phyloP scores from a whole-genome alignment of 2,329 filamentous ascomycete genomes.

The Trichoderma breve region DNA sequence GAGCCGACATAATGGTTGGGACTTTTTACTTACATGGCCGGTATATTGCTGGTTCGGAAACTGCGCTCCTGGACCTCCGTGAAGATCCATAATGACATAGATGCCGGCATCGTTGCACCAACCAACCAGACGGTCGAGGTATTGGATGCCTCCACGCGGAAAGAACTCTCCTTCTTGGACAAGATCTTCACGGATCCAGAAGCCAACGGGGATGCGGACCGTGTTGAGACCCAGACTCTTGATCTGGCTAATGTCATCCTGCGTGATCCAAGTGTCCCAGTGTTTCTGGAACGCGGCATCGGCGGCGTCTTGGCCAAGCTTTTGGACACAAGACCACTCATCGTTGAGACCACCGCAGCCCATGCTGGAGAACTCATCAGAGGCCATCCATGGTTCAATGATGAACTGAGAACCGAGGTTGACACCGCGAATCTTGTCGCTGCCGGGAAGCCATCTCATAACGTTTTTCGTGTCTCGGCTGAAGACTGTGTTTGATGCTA shows the following conservation, averaged over 20 bases:
- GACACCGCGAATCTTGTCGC: background rate
- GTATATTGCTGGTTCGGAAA: background rate
- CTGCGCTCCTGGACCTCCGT: background rate
- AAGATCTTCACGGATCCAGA: background rate
- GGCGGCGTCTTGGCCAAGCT: background rate
- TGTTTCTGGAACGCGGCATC: background rate
- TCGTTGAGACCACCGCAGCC: background rate
- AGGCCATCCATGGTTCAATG: background rate
- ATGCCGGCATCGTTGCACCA: background rate
- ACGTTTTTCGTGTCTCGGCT: background rate
- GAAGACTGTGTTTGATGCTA: background rate
- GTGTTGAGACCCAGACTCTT: background rate
- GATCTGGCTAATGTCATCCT: background rate
- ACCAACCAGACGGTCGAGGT: background rate
- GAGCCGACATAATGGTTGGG: accelerated
- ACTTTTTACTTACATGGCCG: background rate
- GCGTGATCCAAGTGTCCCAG: background rate
- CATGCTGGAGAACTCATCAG: background rate
- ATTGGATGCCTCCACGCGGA: background rate
- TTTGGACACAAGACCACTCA: background rate
- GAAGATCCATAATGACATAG: background rate
- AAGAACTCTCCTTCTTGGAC: background rate
- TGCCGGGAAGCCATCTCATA: background rate
- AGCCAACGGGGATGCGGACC: background rate
- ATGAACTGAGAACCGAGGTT: background rate